Base-by-base conservation (phyloP, 192 early-diverging fungal species). In the Coemansia sp. region DNA sequence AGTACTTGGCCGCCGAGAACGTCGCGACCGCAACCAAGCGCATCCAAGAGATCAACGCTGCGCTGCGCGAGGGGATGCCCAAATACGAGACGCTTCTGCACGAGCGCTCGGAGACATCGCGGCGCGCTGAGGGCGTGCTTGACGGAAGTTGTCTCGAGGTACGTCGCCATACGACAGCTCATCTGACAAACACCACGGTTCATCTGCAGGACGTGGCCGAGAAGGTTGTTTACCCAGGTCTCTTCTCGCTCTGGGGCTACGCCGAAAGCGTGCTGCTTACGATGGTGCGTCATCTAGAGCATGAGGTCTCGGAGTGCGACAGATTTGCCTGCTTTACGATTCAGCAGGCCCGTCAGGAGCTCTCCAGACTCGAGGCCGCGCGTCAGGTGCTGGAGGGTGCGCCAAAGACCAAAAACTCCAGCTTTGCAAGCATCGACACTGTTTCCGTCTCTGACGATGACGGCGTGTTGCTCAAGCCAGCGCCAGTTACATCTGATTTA, bases 181-280 rank as follows among this genome's bases (percentile, higher is more conserved):
- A 84, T 76, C 50, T 68, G 59, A 70, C 75, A 16, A 83, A 86
- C 46, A 87, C 90, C 57, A 81, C 91, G 48, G 85, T 88, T 38
- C 81, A 93, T 32, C 75, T 97, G 38, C 88, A 93, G 67, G 75
- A 84, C 19, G 77, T 85, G 14, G 87, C 89, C 64, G 78, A 87
- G 20, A 86, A 89, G 44, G 86, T 94, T 11, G 85, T 90, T 50
- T 99, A 91, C 79, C 86, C 87, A 32, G 95, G 97, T 37, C 68
- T 95, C 44, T 68, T 94, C 14, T 87, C 90, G 61, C 86, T 92
- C 43, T 95, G 93, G 93, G 84, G 88, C 51, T 99, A 97, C 79
- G 93, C 95, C 13, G 84, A 88, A 49, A 89, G 91, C 55, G 77
- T 99, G 63, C 83, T 90, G 59, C 85, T 88, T 63, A 80, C 86